phyloP scores from a whole-genome alignment of 208 protist species.

The Angomonas deanei region DNA sequence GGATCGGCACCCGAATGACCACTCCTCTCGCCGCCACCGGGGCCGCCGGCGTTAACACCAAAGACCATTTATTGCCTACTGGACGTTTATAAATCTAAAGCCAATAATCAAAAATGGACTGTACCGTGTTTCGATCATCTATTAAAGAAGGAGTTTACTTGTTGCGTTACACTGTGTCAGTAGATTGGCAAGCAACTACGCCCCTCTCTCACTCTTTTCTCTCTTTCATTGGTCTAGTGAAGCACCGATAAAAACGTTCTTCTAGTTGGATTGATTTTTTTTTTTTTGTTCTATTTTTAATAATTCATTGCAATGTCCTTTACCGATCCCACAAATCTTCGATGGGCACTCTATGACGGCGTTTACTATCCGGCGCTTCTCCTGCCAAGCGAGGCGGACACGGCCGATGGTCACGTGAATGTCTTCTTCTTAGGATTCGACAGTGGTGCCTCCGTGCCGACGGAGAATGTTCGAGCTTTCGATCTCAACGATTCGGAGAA shows the following conservation, averaged over 20 bases:
- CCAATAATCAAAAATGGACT: too few species aligned
- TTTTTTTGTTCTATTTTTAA: constrained; percentile 8
- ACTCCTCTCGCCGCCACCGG: too few species aligned
- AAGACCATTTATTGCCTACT: too few species aligned
- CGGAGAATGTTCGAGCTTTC: constrained; percentile 45
- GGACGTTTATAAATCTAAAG: too few species aligned
- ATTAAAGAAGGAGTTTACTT: too few species aligned
- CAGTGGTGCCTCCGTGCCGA: constrained; percentile 44
- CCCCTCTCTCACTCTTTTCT: background rate
- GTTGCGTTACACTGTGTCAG: too few species aligned
- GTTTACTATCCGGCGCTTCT: constrained; percentile 69
- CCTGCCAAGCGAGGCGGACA: constrained; percentile 31
- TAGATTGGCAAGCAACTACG: background rate
- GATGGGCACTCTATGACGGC: constrained; percentile 71
- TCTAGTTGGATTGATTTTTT: constrained; percentile 1
- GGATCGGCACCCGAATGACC: too few species aligned
- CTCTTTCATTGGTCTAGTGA: background rate
- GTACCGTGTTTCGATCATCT: too few species aligned
- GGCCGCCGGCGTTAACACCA: too few species aligned
- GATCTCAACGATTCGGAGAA: constrained; percentile 42
- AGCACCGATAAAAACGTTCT: background rate
- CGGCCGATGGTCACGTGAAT: constrained; percentile 34
- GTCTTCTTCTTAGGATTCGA: constrained; percentile 77
- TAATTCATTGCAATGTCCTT: constrained; percentile 4
- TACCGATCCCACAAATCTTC: constrained; percentile 22